phyloP scores from a whole-genome alignment of 2,329 filamentous ascomycete species.

The Esteya vermicola region DNA sequence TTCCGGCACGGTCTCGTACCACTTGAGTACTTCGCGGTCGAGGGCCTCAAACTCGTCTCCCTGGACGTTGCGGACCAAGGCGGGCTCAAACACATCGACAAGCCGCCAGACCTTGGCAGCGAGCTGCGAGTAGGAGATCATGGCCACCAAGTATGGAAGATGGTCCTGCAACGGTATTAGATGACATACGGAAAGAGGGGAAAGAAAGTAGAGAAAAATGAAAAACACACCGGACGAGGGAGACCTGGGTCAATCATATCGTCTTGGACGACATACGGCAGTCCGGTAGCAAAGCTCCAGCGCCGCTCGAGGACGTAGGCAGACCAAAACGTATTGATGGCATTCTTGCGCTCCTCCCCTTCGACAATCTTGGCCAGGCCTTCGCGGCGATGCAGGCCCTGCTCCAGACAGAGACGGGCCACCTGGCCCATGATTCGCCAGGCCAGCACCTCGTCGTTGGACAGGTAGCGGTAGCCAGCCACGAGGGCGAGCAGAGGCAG shows the following conservation, averaged over 20 bases:
- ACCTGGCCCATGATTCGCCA: constrained; percentile 82
- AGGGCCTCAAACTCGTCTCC: constrained; percentile 65
- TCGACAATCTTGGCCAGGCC: constrained; percentile 25
- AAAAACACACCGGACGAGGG: constrained; percentile 59
- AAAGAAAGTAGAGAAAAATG: constrained; percentile 48
- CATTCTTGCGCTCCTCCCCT: constrained; percentile 15
- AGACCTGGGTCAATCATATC: constrained; percentile 33
- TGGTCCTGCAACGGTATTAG: constrained; percentile 21
- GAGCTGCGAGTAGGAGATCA: constrained; percentile 74
- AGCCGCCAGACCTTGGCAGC: constrained; percentile 79
- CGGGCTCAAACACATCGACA: constrained; percentile 52
- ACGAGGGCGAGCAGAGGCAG: constrained; percentile 37
- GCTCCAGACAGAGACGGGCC: constrained; percentile 34
- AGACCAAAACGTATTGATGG: constrained; percentile 31
- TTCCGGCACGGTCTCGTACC: constrained; percentile 65
- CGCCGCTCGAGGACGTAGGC: constrained; percentile 36
- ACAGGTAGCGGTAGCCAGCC: constrained; percentile 64
- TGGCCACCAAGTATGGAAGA: constrained; percentile 61
- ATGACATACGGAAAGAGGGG: too few species aligned
- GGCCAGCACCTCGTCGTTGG: constrained; percentile 70
- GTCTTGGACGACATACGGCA: constrained; percentile 33
- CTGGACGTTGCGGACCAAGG: constrained; percentile 48
- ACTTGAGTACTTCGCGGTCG: constrained; percentile 72
- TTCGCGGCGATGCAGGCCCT: constrained; percentile 37
- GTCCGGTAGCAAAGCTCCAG: constrained; percentile 35